Evolutionary conservation across 257 asterid genomes (phyloP).

Genomic region (Rubia yunnanensis): DNA sequence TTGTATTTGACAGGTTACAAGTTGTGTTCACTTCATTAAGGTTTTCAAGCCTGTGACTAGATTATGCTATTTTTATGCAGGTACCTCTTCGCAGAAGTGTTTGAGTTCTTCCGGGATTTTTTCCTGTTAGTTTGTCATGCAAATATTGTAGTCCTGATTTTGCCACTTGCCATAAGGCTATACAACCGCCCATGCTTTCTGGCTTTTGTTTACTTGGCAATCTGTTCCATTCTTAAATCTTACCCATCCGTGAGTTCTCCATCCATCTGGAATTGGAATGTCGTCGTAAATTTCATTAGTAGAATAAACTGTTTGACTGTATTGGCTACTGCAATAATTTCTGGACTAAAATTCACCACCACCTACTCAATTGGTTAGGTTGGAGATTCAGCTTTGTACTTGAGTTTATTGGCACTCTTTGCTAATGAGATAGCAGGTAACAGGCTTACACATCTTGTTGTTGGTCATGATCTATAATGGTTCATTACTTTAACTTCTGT

Average conservation of each 20-base stretch:
- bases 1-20: slow-evolving; percentile 9
- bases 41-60: slow-evolving; percentile 15
- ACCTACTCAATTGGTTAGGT: slow-evolving; percentile 42
- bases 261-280: slow-evolving; percentile 6
- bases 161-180: slow-evolving; percentile 86
- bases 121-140: slow-evolving; percentile 90
- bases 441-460: background rate
- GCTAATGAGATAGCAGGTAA: slow-evolving; percentile 82
- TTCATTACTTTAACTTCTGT: slow-evolving; percentile 3
- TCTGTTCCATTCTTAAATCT: slow-evolving; percentile 85
- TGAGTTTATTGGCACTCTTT: slow-evolving; percentile 77
- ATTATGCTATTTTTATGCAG: slow-evolving; percentile 37
- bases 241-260: slow-evolving; percentile 89
- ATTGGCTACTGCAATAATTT: background rate
- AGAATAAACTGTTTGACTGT: background rate
- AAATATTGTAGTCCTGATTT: slow-evolving; percentile 78
- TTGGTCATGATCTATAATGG: background rate
- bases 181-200: slow-evolving; percentile 85
- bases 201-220: slow-evolving; percentile 81
- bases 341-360: slow-evolving; percentile 5
- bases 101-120: slow-evolving; percentile 87
- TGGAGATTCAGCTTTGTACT: slow-evolving; percentile 88
- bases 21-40: slow-evolving; percentile 3
- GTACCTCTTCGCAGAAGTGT: slow-evolving; percentile 99
- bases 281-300: background rate